These are phyloP conservation scores for Crithidia bombi DNA, from an alignment of 208 protist genomes.

Conservation along the genomic window DNA sequence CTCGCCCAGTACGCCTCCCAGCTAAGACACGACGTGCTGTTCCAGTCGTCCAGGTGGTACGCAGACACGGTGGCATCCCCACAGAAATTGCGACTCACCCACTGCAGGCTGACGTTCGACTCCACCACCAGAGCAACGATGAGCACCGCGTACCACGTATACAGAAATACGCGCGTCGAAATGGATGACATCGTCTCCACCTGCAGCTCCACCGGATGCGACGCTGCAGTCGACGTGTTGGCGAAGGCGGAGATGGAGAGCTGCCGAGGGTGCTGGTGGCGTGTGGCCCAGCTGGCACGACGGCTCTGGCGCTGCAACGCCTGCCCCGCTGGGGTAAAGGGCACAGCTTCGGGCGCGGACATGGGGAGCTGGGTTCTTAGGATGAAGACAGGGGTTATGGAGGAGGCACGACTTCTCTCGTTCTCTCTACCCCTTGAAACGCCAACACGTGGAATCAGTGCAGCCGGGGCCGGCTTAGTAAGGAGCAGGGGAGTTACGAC, in stretches of 20 bases:
- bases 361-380: background rate
- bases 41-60: slow-evolving; percentile 54
- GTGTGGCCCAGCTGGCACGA: background rate
- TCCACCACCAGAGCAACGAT: slow-evolving; percentile 59
- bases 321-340: background rate
- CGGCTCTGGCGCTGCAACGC: background rate
- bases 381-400: too few relatives aligned
- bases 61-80: slow-evolving; percentile 41
- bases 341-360: background rate
- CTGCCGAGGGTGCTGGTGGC: background rate
- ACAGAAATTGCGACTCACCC: slow-evolving; percentile 72
- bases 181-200: slow-evolving; percentile 75
- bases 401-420: too few relatives aligned
- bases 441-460: too few relatives aligned
- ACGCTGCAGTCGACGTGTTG: background rate
- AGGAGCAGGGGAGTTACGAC: too few relatives aligned
- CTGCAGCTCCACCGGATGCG: slow-evolving; percentile 55
- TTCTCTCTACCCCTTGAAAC: too few relatives aligned
- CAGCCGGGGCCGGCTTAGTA: too few relatives aligned
- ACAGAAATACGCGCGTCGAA: slow-evolving; percentile 55
- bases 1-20: slow-evolving; percentile 37
- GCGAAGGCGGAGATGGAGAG: slow-evolving; percentile 7
- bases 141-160: slow-evolving; percentile 72
- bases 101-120: slow-evolving; percentile 65
- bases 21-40: slow-evolving; percentile 42